Conservation (phyloP, 805 yeast species). For the Wickerhamiella shivajii region DNA sequence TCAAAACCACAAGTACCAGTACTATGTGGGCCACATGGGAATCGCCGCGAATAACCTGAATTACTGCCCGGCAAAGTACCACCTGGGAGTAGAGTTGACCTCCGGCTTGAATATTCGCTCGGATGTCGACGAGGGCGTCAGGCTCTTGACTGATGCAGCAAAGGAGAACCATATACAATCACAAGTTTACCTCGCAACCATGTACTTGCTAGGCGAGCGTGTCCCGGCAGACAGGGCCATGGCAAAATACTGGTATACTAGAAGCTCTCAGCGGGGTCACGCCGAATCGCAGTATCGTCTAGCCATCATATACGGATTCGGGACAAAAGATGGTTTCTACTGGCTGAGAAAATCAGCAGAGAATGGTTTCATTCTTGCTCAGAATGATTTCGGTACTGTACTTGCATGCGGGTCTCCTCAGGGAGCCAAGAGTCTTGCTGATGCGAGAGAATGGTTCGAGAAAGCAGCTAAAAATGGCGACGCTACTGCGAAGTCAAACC, state of each 20-base stretch:
- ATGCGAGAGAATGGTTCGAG: conserved; percentile 3
- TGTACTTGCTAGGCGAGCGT: conserved; percentile 1
- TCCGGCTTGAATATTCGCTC: background rate
- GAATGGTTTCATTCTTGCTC: conserved; percentile 3
- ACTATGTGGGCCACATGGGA: conserved; percentile 1
- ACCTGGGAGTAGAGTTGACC: conserved; percentile 1
- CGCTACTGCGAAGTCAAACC: conserved; percentile 3
- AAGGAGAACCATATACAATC: background rate
- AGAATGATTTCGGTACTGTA: conserved; percentile 6
- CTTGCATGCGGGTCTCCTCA: too few species aligned
- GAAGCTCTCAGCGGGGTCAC: background rate
- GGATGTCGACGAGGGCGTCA: conserved; percentile 1
- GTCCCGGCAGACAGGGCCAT: background rate
- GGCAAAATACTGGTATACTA: conserved; percentile 2
- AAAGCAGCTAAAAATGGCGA: conserved; percentile 3
- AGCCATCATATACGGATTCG: conserved; percentile 1
- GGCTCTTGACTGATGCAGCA: conserved; percentile 2
- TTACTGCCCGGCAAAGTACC: conserved; percentile 7
- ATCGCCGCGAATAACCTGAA: conserved; percentile 2
- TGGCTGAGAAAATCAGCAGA: conserved; percentile 3
- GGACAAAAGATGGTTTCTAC: background rate
- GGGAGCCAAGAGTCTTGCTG: background rate
- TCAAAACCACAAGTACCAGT: conserved; percentile 2
- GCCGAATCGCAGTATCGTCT: conserved; percentile 3
- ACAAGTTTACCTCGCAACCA: conserved; percentile 1